Base-by-base conservation (phyloP, 192 early-diverging fungal genomes). In the Cetraspora pellucida region DNA sequence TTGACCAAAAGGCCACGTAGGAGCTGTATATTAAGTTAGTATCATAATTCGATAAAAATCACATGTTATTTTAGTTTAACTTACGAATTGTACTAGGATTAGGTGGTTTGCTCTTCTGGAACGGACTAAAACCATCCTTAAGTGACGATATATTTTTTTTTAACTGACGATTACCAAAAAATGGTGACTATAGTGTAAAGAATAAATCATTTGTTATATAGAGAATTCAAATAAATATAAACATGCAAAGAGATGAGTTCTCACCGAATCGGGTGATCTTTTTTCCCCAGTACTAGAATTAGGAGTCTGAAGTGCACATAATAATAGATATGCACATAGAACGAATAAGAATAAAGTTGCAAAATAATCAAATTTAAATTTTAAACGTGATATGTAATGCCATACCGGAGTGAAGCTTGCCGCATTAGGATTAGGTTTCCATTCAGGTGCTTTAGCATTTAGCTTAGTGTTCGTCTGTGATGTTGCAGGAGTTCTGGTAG, bases 361-460 rank as follows among this genome's bases (percentile, higher is more conserved):
- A 21, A n/a, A 59, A 77, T 54, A 54, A 45, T 47, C 27, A 47
- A 23, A 25, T 27, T 70, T 13, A 52, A 23, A 19, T 60, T 28
- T 69, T 74, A 65, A 61, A 25, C 59, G 16, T 65, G 63, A 65
- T 65, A 65, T 31, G 63, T 28, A 1, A 49, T 37, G 54, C 19
- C 85, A 65, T 77, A 88, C 91, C 37, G 93, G 93, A 46, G 90
- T 89, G 82, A 94, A 93, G 13, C 86, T 82, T 23, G 89, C 70
- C 0, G 93, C 93, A 19, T 86, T 75, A 31, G 87, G 89, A 64
- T 90, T 94, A 28, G 93, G 93, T 78, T 93, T 94, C 81, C 93
- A 94, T 27, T 88, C 89, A 0, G 88, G 87, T 4, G 91, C 93
- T 78, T 93, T 92, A 61, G 87, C 80, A 77, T 93, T 94, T 57